These are phyloP conservation scores for Cryptomeria japonica DNA, from an alignment of 75 land plant species.

Conservation along the genomic window DNA sequence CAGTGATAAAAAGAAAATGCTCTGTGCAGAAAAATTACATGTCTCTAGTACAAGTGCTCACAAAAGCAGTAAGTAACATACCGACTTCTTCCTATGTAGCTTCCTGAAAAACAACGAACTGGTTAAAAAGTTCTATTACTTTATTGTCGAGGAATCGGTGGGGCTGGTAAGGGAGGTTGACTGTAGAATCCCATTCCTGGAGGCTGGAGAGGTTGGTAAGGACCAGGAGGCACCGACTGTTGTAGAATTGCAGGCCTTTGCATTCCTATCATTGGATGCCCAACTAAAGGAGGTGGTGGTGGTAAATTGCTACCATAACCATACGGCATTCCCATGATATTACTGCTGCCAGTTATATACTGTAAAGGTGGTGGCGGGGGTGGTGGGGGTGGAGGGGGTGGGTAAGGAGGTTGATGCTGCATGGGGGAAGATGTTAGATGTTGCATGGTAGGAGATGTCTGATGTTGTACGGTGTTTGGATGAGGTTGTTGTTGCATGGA, in stretches of 20 bases:
- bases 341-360: conserved; percentile 25
- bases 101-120: background rate
- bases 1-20: background rate
- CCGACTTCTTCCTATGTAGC: conserved; percentile 7
- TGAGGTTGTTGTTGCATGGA: conserved; percentile 34
- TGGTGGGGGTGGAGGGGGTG: conserved; percentile 40
- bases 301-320: conserved; percentile 18
- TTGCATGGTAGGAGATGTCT: conserved; percentile 22
- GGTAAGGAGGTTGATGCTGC: conserved; percentile 17
- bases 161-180: conserved; percentile 31
- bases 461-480: conserved; percentile 21
- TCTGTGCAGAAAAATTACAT: conserved; percentile 10
- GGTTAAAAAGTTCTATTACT: background rate
- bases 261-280: conserved; percentile 11
- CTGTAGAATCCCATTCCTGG: conserved; percentile 64
- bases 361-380: conserved; percentile 43
- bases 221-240: conserved; percentile 29
- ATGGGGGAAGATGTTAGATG: conserved; percentile 18
- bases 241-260: conserved; percentile 20
- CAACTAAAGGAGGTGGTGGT: conserved; percentile 31
- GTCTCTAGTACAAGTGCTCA: conserved; percentile 9
- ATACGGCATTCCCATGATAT: conserved; percentile 11
- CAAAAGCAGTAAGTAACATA: conserved; percentile 4
- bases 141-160: conserved; percentile 9
- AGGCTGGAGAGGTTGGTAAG: conserved; percentile 51